Base-by-base conservation (phyloP, 257 asterid species). In the Capsicum rhomboideum region DNA sequence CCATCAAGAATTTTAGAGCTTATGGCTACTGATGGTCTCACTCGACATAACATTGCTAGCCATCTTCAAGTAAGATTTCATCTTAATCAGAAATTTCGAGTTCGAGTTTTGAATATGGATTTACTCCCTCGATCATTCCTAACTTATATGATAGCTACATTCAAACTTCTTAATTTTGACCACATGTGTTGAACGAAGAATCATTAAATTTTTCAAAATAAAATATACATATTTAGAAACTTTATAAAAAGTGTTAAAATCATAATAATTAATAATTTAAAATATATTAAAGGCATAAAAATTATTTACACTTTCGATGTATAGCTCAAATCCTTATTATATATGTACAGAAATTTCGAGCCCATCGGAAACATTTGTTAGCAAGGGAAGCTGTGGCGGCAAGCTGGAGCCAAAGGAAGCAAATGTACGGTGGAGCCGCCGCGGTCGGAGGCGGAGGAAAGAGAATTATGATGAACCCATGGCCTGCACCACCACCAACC, bases 31-130 rank as follows among this genome's bases (percentile, higher is more conserved):
- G 93, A 92, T 85, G 93, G 98, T 84, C 99, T 96, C 89, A 96
- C 99, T 86, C 94, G 99, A 37, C 99, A 96, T 85, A 93, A 96
- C 77, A 91, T 96, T 79, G 98, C 99, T 14, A 96, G 99, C 88
- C 99, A 96, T 93, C 99, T 96, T 87, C 98, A 96, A 88, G 98
- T 96, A 92, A 46, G 88, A 56, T 49, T 26, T 14, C 11, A 21
- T 1, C 42, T 40, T 31, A 7, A 2, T 28, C 6, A 0, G 1
- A 3, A 23, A 31, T 0, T 8, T 66, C 17, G 75, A 8, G 3
- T 31, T 31, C 0, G 26, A 66, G 21, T 29, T 31, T 10, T 14
- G 0, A 6, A 26, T 64, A 64, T 28, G 2, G 0, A 64, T 0
- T 64, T 61, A 12, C 0, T 21, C 0, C n/a, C n/a, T n/a, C n/a